Evolutionary conservation across 306 rosid species (phyloP), one percentile per base, ranked within the genome.

Genomic region (Vigna angularis): DNA sequence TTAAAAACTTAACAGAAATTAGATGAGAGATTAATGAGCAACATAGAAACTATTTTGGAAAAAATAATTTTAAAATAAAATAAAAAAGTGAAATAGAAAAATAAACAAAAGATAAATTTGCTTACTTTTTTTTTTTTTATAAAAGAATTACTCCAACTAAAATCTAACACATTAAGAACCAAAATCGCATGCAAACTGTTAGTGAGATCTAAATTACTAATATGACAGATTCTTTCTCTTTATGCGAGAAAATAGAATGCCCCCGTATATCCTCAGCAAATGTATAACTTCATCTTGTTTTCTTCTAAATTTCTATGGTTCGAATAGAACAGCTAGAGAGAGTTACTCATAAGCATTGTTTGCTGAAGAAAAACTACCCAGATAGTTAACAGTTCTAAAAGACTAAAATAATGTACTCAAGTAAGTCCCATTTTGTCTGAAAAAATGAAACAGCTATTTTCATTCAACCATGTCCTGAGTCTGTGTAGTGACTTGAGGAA

Each of bases 381-480:
- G 70, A 55, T 17, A 69, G 63, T 74, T 70, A 63, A 17, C 1
- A 20, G 68, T 81, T 72, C 15, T 10, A 30, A 61, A 32, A 42
- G 24, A 13, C 34, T 18, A 68, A 24, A 30, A 30, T 2, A 28
- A 45, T 20, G 75, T 66, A 28, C 10, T 12, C 11, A 18, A 69
- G 44, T 69, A 18, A 69, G 51, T 74, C 81, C 20, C 58, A 68
- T 62, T 16, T 22, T 16, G 53, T 62, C 47, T 24, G 77, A 17
- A 63, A 80, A 83, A 55, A 70, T 79, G 75, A 83, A 74, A 36
- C 71, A 53, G 71, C 68, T 55, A 82, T 65, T 79, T 82, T 77
- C 71, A 84, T 79, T 82, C 89, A 47, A 79, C 71, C 63, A 58
- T 58, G 77, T 85, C 5, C 65, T 62, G 68, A 32, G 68, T 79